Base-by-base conservation (phyloP, 306 rosid genomes). In the Cajanus cajan region DNA sequence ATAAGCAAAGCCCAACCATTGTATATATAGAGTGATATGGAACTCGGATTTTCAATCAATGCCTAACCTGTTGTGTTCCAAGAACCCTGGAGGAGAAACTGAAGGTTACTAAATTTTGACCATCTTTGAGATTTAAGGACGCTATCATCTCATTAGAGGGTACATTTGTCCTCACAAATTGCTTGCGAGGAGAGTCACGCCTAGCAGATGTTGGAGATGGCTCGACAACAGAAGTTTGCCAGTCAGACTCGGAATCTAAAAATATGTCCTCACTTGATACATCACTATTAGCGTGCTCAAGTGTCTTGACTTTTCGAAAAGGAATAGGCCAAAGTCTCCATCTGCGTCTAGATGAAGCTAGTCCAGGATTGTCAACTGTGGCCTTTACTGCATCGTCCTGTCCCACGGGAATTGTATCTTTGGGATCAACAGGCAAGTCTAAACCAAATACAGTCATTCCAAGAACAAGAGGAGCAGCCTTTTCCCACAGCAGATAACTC, bases 271-370 rank as follows among this genome's bases (percentile, higher is more conserved):
- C 98, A 77, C 72, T 91, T 6, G 99, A 91, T 58, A 76, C 65
- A 71, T 25, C 82, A 73, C 99, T 91, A 79, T 71, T 68, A 43
- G 88, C 71, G 79, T 90, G 98, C 66, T 95, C 99, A 66, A 89
- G 51, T 83, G 97, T 90, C 86, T 91, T 91, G 83, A 93, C 94
- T 86, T 82, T 91, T 85, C 99, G 87, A 73, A 95, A 95, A 78
- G 99, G 87, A 83, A 62, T 92, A 16, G 94, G 83, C 99, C 99
- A 95, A 39, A 95, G 93, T 87, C 98, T 91, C 99, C 99, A 95
- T 81, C 88, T 87, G 16, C 96, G 89, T 41, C 92, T 85, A 54
- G 94, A 68, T 4, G 91, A 80, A 58, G 96, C 75, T 55, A 91
- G 19, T 45, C 85, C 85, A 12, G 86, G 76, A 65, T 55, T 92